Percentiles rank a stretch among this genome's conserved stretches.
phyloP scores from a whole-genome alignment of 2,329 filamentous ascomycete genomes.

The Hymenoscyphus occultus region DNA sequence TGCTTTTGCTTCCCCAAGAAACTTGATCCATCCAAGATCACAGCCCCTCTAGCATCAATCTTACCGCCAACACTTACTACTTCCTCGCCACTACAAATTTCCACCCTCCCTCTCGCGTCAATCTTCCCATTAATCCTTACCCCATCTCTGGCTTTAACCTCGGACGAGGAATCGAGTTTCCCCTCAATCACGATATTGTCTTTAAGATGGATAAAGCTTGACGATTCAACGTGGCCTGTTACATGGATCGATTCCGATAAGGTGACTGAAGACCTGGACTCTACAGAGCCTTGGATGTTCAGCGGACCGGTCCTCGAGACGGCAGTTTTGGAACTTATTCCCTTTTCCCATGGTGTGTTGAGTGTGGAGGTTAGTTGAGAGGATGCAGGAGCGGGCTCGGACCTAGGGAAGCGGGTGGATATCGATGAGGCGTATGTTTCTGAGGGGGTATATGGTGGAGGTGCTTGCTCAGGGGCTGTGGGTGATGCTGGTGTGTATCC shows the following conservation, averaged over 20 bases:
- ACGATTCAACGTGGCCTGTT: conserved; percentile 21
- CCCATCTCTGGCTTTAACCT: conserved; percentile 8
- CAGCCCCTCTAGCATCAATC: conserved; percentile 4
- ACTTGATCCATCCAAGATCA: conserved; percentile 10
- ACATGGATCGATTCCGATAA: conserved; percentile 24
- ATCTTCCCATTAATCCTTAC: conserved; percentile 12
- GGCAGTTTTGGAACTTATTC: not conserved
- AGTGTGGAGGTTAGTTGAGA: not conserved
- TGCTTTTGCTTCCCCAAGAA: not conserved
- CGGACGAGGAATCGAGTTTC: conserved; percentile 18
- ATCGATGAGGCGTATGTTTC: not conserved
- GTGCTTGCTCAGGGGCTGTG: not conserved
- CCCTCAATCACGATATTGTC: conserved; percentile 19
- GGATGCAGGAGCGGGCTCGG: not conserved
- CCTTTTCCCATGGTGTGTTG: not conserved
- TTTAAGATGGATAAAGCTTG: conserved; percentile 13
- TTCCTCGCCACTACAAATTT: not conserved
- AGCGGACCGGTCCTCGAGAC: conserved; percentile 4
- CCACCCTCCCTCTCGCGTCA: not conserved
- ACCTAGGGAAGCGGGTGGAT: not conserved
- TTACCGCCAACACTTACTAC: not conserved
- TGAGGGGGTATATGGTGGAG: not conserved
- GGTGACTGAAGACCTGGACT: conserved; percentile 15
- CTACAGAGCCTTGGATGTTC: conserved; percentile 1
- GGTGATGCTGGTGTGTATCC: too few species aligned